These are phyloP conservation scores for Coemansia sp. DNA, from an alignment of 192 early-diverging fungal species.

Conservation along the genomic window DNA sequence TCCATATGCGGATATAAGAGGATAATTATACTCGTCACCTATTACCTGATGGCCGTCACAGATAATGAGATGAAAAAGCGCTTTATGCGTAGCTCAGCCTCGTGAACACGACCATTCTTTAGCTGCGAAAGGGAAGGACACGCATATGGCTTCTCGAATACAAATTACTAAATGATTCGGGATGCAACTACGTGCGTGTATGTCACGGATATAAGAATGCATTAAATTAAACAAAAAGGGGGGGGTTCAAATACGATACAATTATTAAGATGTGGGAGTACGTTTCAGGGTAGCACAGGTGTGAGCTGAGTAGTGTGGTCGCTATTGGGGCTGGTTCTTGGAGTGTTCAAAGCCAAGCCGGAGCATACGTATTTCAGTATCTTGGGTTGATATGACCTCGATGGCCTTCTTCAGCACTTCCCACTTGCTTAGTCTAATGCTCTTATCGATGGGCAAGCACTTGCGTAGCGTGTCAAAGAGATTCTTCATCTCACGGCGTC, in stretches of 20 bases:
- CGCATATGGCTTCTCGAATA: neutral
- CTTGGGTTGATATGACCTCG: slow-evolving; percentile 48
- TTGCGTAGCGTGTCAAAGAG: slow-evolving; percentile 85
- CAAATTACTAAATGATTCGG: neutral
- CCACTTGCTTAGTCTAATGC: slow-evolving; percentile 85
- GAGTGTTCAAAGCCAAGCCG: slow-evolving; percentile 30
- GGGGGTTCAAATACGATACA: neutral
- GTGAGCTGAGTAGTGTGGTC: no score
- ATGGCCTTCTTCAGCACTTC: slow-evolving; percentile 87
- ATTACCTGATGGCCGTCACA: neutral
- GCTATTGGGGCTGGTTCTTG: slow-evolving; percentile 15
- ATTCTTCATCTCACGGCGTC: slow-evolving; percentile 89
- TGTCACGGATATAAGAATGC: neutral
- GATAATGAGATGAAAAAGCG: neutral
- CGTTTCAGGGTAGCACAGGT: neutral
- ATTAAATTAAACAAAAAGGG: neutral
- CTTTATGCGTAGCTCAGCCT: neutral
- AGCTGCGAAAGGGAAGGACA: neutral
- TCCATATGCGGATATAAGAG: neutral
- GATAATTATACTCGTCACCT: neutral
- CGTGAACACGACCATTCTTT: neutral
- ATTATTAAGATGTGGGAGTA: neutral
- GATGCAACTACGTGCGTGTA: neutral
- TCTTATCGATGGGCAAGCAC: slow-evolving; percentile 75
- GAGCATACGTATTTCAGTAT: slow-evolving; percentile 48